Evolutionary conservation across 1,284 basidiomycete species (phyloP).

Genomic region (Agaricales sp.): DNA sequence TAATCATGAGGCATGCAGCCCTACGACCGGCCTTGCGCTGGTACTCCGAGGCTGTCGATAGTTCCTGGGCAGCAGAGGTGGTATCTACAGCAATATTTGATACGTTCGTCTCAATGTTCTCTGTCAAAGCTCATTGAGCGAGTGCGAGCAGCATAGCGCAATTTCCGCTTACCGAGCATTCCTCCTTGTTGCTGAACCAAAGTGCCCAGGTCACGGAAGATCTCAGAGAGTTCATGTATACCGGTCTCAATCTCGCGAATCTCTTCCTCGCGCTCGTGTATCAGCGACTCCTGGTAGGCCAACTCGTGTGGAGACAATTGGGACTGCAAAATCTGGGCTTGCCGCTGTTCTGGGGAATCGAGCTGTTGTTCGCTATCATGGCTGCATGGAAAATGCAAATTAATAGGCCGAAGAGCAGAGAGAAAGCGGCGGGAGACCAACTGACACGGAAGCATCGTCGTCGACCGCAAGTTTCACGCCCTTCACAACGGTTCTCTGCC

Average conservation of each 20-base stretch:
- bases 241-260: constrained; percentile 96
- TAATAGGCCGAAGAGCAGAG: constrained; percentile 12
- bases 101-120: constrained; percentile 96
- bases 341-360: constrained; percentile 43
- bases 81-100: constrained; percentile 82
- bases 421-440: constrained; percentile 11
- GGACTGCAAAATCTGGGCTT: constrained; percentile 61
- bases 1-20: constrained; percentile 83
- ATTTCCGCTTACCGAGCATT: constrained; percentile 73
- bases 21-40: constrained; percentile 90
- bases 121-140: constrained; percentile 29
- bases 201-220: constrained; percentile 94
- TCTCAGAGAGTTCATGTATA: constrained; percentile 94
- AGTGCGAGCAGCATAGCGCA: background rate
- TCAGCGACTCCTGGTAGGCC: constrained; percentile 93
- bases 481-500: constrained; percentile 77
- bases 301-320: constrained; percentile 84
- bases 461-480: constrained; percentile 70
- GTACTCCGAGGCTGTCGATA: constrained; percentile 87
- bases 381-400: background rate
- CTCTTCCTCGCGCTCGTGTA: constrained; percentile 90
- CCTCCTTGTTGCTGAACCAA: constrained; percentile 92
- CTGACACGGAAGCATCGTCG: constrained; percentile 35
- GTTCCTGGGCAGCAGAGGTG: constrained; percentile 76
- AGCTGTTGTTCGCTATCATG: constrained; percentile 22